phyloP scores from a whole-genome alignment of 441 rosid genomes.

The Eruca vesicaria region DNA sequence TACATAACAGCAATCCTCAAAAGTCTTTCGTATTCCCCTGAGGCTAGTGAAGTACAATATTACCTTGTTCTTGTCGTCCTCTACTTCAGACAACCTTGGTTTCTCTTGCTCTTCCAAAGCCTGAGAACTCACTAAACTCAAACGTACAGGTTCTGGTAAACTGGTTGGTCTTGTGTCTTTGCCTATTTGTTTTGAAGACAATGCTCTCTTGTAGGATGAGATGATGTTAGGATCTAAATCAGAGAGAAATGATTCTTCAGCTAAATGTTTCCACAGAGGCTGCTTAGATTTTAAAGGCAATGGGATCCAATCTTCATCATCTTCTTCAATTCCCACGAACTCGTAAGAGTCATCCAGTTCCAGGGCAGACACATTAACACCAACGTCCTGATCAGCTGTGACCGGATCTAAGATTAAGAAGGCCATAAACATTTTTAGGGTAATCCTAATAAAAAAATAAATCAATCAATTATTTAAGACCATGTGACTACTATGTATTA shows the following conservation, averaged over 20 bases:
- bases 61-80: constrained; percentile 35
- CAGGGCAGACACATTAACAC: constrained; percentile 21
- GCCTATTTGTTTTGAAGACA: constrained; percentile 60
- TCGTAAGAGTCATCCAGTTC: constrained; percentile 36
- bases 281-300: constrained; percentile 48
- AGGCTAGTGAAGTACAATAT: constrained; percentile 76
- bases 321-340: constrained; percentile 32
- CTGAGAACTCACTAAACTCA: constrained; percentile 29
- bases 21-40: constrained; percentile 84
- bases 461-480: too few species aligned
- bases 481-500: too few species aligned
- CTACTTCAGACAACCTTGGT: constrained; percentile 29
- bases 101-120: constrained; percentile 6
- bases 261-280: constrained; percentile 84
- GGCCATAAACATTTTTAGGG: neutral
- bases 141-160: constrained; percentile 12
- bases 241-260: constrained; percentile 80
- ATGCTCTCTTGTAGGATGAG: constrained; percentile 72
- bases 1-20: constrained; percentile 74
- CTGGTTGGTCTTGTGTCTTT: constrained; percentile 26
- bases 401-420: neutral
- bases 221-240: constrained; percentile 73
- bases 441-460: too few species aligned
- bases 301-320: constrained; percentile 31
- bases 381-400: constrained; percentile 20